These are phyloP conservation scores for Crassisporium funariophilum DNA, from an alignment of 768 basidiomycete genomes.

Conservation along the genomic window DNA sequence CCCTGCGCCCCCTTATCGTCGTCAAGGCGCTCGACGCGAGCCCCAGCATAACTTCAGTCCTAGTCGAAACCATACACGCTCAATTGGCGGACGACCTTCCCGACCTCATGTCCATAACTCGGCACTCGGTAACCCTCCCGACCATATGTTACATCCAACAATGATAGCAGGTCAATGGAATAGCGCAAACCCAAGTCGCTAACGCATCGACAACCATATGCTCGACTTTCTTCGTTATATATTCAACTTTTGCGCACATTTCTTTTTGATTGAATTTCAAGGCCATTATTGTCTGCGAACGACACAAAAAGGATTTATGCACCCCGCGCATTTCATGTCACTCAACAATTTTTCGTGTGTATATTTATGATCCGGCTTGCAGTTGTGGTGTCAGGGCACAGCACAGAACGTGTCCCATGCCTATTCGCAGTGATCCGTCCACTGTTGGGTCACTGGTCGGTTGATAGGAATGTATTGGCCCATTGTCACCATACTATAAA, in stretches of 20 bases:
- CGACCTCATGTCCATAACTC: constrained; percentile 20
- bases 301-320: background rate
- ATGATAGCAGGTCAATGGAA: constrained; percentile 32
- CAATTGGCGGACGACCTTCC: constrained; percentile 16
- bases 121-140: constrained; percentile 8
- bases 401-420: too few species aligned
- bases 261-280: background rate
- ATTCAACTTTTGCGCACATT: background rate
- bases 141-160: constrained; percentile 20
- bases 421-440: too few species aligned
- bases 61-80: constrained; percentile 16
- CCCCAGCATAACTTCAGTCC: constrained; percentile 14
- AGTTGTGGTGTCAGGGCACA: too few species aligned
- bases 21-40: constrained; percentile 21
- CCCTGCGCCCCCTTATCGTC: constrained; percentile 21
- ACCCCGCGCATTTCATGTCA: background rate
- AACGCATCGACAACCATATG: too few species aligned
- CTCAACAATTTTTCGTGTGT: background rate
- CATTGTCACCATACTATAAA: background rate
- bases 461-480: too few species aligned
- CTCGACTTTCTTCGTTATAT: background rate
- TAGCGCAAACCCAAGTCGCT: constrained; percentile 27
- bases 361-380: too few species aligned
- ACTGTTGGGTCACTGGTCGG: too few species aligned
- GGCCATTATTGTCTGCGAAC: background rate